Conservation (phyloP, 805 yeast species). For the Nakazawaea molendinolei region DNA sequence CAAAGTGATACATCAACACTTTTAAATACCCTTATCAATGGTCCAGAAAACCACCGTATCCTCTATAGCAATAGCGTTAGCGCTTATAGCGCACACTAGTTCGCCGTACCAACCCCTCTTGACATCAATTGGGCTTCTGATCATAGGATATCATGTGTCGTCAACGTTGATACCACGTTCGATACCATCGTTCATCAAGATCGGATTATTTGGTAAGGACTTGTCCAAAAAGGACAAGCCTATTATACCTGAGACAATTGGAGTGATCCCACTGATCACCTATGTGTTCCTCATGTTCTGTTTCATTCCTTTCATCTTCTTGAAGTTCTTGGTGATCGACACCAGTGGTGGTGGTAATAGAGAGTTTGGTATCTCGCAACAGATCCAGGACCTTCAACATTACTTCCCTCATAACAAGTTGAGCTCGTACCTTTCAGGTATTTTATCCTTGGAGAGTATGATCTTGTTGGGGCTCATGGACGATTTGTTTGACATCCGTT, state of each 20-base stretch:
- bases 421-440: constrained; percentile 80
- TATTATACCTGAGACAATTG: constrained; percentile 83
- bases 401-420: constrained; percentile 76
- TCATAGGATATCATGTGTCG: constrained; percentile 60
- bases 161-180: constrained; percentile 59
- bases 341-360: constrained; percentile 57
- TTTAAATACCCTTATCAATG: too few species aligned
- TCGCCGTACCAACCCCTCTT: constrained; percentile 36
- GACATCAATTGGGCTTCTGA: constrained; percentile 60
- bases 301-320: constrained; percentile 83
- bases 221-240: constrained; percentile 71
- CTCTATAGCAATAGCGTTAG: too few species aligned
- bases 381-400: constrained; percentile 7
- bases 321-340: constrained; percentile 57
- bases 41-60: too few species aligned
- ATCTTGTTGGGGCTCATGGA: constrained; percentile 84
- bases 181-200: constrained; percentile 57
- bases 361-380: constrained; percentile 25
- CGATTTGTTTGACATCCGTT: constrained; percentile 89
- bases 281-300: constrained; percentile 76
- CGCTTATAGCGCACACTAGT: constrained; percentile 15
- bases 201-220: constrained; percentile 85
- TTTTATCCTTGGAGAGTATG: constrained; percentile 78
- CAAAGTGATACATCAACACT: too few species aligned
- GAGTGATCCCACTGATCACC: constrained; percentile 79